These are phyloP conservation scores for Colletotrichum tropicicola DNA, from an alignment of 2,329 filamentous ascomycete genomes.

Conservation along the genomic window DNA sequence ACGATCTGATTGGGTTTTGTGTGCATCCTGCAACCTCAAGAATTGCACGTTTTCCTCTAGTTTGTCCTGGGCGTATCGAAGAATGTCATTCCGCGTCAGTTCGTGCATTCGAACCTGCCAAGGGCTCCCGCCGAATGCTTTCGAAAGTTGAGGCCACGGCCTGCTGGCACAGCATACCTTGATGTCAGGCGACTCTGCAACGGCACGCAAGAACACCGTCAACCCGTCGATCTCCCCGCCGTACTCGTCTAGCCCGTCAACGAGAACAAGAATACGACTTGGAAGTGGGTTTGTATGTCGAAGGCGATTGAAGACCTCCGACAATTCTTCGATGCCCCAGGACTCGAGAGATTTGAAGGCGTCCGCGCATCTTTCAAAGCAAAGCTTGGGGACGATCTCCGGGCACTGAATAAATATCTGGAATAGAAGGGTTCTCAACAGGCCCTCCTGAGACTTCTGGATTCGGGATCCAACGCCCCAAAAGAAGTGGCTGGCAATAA, in stretches of 20 bases:
- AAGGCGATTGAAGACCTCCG: constrained; percentile 28
- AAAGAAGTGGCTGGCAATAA: constrained; percentile 49
- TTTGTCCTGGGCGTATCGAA: constrained; percentile 25
- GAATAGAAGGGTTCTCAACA: constrained; percentile 39
- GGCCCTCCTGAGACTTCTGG: constrained; percentile 50
- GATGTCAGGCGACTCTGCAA: constrained; percentile 32
- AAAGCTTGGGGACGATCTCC: neutral
- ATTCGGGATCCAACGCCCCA: constrained; percentile 47
- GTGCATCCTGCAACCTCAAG: neutral
- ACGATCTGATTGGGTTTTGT: constrained; percentile 1
- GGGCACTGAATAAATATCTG: constrained; percentile 14
- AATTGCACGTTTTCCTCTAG: neutral
- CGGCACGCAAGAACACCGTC: constrained; percentile 37
- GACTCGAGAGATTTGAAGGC: neutral
- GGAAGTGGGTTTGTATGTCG: neutral
- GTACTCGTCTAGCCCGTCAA: constrained; percentile 46
- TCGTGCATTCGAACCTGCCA: constrained; percentile 35
- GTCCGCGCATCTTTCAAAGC: neutral
- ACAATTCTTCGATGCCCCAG: constrained; percentile 42
- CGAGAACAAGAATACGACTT: constrained; percentile 32
- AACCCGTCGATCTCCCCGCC: constrained; percentile 39
- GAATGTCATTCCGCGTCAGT: constrained; percentile 39
- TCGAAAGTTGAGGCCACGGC: constrained; percentile 38
- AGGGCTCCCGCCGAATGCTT: constrained; percentile 33
- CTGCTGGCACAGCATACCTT: constrained; percentile 45